These are phyloP conservation scores for Hordeum marinum DNA, from an alignment of 176 grass and related monocot genomes.

Conservation along the genomic window DNA sequence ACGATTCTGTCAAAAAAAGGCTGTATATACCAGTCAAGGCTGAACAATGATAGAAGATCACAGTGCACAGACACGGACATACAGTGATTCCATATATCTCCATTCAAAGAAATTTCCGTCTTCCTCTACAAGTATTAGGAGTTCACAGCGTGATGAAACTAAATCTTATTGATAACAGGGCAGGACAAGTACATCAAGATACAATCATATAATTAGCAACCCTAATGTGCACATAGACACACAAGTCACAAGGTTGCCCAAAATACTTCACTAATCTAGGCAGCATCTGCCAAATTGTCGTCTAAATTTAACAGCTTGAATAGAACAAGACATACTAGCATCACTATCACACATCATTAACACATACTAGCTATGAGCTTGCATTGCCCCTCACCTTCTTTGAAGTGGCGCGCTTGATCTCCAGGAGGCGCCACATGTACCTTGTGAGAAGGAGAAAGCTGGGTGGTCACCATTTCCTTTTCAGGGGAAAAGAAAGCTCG, in stretches of 20 bases:
- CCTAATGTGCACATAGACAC: background rate
- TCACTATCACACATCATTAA: background rate
- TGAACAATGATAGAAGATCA: background rate
- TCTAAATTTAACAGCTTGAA: constrained; percentile 3
- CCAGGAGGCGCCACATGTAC: constrained; percentile 59
- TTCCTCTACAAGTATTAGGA: background rate
- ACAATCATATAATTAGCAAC: background rate
- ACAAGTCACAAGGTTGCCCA: background rate
- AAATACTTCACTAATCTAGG: background rate
- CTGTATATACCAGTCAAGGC: background rate
- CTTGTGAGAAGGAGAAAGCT: background rate
- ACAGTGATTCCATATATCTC: background rate
- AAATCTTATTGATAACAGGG: constrained; percentile 2
- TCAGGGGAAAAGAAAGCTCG: background rate
- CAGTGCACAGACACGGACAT: background rate
- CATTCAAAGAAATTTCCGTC: background rate
- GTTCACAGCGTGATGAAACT: background rate
- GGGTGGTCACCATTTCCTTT: background rate
- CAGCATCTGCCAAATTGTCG: background rate
- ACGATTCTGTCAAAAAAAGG: constrained; percentile 8
- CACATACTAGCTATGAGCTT: constrained; percentile 32
- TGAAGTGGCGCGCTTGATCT: constrained; percentile 32
- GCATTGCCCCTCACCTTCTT: constrained; percentile 32
- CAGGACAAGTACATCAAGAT: background rate
- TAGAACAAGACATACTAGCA: background rate